These are phyloP conservation scores for Pterocarpus macrocarpus DNA, from an alignment of 306 rosid species.

Conservation along the genomic window DNA sequence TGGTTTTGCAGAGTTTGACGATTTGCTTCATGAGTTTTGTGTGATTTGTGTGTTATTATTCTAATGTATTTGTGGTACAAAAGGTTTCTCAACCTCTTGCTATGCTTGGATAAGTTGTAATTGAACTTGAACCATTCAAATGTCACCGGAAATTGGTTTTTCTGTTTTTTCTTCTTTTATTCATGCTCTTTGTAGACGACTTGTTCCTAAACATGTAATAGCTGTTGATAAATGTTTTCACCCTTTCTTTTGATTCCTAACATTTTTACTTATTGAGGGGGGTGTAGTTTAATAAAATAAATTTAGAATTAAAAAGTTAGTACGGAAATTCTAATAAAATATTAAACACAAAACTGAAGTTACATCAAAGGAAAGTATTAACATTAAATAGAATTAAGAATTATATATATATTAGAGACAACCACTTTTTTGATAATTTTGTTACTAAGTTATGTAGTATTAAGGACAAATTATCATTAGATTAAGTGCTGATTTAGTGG, in stretches of 20 bases:
- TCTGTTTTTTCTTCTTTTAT: not conserved
- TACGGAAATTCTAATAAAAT: not conserved
- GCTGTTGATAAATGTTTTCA: constrained; percentile 9
- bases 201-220: not conserved
- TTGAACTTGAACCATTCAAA: constrained; percentile 33
- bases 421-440: no score
- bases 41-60: not conserved
- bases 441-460: no score
- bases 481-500: no score
- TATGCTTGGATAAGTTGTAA: constrained; percentile 4
- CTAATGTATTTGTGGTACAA: constrained; percentile 16
- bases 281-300: not conserved
- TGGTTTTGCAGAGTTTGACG: constrained; percentile 51
- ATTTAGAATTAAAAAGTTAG: not conserved
- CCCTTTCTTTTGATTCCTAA: not conserved
- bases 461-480: no score
- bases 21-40: not conserved
- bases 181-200: not conserved
- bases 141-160: not conserved
- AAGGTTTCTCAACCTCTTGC: not conserved
- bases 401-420: no score
- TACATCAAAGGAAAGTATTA: no score
- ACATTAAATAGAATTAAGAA: no score
- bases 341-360: no score
- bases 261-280: constrained; percentile 10